phyloP scores from a whole-genome alignment of 2,329 filamentous ascomycete genomes.

The Claviceps africana region DNA sequence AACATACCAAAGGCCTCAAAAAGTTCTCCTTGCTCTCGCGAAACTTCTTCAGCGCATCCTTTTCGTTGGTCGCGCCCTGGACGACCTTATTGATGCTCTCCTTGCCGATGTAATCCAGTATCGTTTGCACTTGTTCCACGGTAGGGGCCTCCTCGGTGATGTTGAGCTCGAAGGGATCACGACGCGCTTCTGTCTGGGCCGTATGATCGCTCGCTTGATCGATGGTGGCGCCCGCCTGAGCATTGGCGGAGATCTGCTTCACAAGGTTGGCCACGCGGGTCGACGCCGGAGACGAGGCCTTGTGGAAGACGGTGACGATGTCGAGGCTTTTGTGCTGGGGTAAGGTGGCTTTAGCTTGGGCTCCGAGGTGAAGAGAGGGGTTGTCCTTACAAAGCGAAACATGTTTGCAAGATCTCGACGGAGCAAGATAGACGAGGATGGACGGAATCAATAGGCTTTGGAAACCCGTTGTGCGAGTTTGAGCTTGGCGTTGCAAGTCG shows the following conservation, averaged over 20 bases:
- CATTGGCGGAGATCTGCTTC: slow-evolving; percentile 63
- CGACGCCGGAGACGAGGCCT: slow-evolving; percentile 59
- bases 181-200: slow-evolving; percentile 38
- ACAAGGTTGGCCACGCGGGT: slow-evolving; percentile 60
- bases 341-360: neutral
- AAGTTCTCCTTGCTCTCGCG: slow-evolving; percentile 57
- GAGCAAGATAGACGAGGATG: neutral
- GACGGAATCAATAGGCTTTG: neutral
- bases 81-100: slow-evolving; percentile 49
- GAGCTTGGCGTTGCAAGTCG: neutral
- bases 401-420: slow-evolving; percentile 4
- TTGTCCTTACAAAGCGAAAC: slow-evolving; percentile 12
- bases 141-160: slow-evolving; percentile 73
- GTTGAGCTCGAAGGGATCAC: slow-evolving; percentile 70
- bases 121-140: slow-evolving; percentile 65
- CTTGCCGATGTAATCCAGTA: slow-evolving; percentile 66
- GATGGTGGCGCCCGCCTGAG: slow-evolving; percentile 51
- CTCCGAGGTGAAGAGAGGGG: neutral
- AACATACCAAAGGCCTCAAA: slow-evolving; percentile 60
- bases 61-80: slow-evolving; percentile 55
- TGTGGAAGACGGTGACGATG: slow-evolving; percentile 93
- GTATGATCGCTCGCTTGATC: slow-evolving; percentile 59
- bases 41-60: slow-evolving; percentile 68
- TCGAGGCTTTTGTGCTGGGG: slow-evolving; percentile 67
- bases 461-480: neutral